Percentiles rank a stretch among this genome's conserved stretches.
Conservation (phyloP, 2,329 filamentous ascomycete species). For the Cercospora sp. region DNA sequence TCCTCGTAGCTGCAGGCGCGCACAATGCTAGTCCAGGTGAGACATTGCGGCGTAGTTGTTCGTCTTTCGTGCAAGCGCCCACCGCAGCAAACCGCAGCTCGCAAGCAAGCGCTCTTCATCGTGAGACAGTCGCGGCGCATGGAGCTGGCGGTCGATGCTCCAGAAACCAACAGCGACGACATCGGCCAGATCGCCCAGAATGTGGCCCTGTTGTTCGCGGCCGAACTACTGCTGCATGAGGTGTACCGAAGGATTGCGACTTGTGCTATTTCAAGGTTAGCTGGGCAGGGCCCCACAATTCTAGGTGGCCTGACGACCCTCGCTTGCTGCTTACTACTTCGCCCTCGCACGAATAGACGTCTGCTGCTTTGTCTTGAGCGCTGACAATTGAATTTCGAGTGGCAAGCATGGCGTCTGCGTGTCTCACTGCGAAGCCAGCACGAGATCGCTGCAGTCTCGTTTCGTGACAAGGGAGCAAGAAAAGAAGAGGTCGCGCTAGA, state of each 20-base stretch:
- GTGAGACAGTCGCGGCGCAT: background rate
- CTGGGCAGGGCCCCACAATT: background rate
- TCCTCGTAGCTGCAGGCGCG: background rate
- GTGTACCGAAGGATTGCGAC: conserved; percentile 3
- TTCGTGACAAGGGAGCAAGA: background rate
- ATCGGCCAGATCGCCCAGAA: conserved; percentile 8
- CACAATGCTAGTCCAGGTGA: conserved; percentile 9
- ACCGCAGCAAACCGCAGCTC: conserved; percentile 17
- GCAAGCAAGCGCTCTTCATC: background rate
- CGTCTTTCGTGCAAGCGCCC: conserved; percentile 8
- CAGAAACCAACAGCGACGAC: background rate
- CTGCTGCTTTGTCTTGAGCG: background rate
- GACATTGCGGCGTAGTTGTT: conserved; percentile 3
- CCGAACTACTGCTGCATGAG: conserved; percentile 8
- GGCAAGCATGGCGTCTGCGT: background rate
- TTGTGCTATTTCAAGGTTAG: conserved; percentile 2
- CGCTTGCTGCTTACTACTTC: background rate
- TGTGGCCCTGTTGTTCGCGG: background rate
- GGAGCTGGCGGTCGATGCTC: background rate
- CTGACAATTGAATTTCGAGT: background rate
- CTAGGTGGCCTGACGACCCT: background rate
- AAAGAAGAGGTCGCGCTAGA: background rate
- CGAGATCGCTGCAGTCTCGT: background rate
- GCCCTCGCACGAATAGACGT: background rate
- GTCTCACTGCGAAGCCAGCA: background rate